Conservation (phyloP, 1,284 basidiomycete genomes). For the Nidula niveotomentosa region DNA sequence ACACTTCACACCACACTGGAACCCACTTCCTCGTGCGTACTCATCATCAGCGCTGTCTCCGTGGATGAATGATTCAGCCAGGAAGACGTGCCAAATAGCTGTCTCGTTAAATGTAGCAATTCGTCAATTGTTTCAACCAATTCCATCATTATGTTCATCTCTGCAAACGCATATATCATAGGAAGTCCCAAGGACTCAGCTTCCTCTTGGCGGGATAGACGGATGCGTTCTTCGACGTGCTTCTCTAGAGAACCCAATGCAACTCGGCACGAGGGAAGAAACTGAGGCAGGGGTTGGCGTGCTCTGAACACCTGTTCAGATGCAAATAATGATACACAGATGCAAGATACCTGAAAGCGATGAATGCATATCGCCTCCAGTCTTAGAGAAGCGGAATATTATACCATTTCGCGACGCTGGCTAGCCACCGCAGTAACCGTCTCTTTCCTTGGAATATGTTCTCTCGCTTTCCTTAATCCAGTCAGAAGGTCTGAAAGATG, state of each 20-base stretch:
- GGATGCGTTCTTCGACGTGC: slow-evolving; percentile 35
- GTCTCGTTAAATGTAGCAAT: slow-evolving; percentile 36
- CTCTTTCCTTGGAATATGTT: slow-evolving; percentile 47
- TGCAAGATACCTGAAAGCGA: slow-evolving; percentile 30
- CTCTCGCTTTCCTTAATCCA: slow-evolving; percentile 45
- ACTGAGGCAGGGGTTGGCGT: slow-evolving; percentile 48
- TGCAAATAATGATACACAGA: slow-evolving; percentile 48
- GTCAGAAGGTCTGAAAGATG: slow-evolving; percentile 44
- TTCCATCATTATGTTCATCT: slow-evolving; percentile 40
- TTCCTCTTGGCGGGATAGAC: slow-evolving; percentile 25
- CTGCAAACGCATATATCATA: slow-evolving; percentile 43
- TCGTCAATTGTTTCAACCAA: slow-evolving; percentile 44
- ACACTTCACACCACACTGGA: not conserved
- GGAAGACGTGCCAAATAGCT: slow-evolving; percentile 44
- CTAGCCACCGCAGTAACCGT: slow-evolving; percentile 39
- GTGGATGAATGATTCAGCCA: slow-evolving; percentile 31
- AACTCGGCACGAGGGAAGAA: slow-evolving; percentile 44
- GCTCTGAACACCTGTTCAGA: slow-evolving; percentile 50
- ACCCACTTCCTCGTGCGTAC: slow-evolving; percentile 11
- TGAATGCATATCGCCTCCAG: not conserved
- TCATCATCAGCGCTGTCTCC: slow-evolving; percentile 9
- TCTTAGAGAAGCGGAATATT: not conserved
- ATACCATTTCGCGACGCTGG: slow-evolving; percentile 45
- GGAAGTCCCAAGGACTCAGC: slow-evolving; percentile 33
- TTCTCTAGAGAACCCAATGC: slow-evolving; percentile 35